Evolutionary conservation across 805 yeast species (phyloP), one percentile per base, ranked within the genome.

Genomic region (Candida broadrunensis): DNA sequence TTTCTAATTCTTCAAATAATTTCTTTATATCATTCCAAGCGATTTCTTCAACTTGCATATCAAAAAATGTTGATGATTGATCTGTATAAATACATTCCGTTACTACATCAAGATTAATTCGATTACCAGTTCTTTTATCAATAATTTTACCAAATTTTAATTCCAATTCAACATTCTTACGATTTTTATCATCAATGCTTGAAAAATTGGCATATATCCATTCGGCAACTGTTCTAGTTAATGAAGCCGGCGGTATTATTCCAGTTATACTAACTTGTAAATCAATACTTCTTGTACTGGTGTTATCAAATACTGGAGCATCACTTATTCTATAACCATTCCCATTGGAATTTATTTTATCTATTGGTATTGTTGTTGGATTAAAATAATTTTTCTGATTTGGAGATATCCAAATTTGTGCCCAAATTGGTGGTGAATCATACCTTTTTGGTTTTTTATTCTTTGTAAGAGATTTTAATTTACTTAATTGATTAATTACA

Each of bases 141-240:
- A 81, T 77, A 20, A 86, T 77, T 15, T 79, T 70, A 4, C 95
- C 95, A 50, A 83, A 77, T 55, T 85, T 85, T 54, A 84, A 67
- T 62, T 86, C 95, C 51, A 86, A 62, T 65, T 86, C 95, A 21
- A 85, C 70, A 45, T 55, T 51, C 51, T 69, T 77, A 17, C 81
- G 70, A 51, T 72, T 75, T 31, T 77, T 77, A 17, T 65, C 67
- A 30, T 79, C 76, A 30, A 87, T 74, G 25, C 86, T 86, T 34
- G 73, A 73, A 35, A 88, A 71, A 47, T 86, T 83, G 15, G 95
- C 89, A 70, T 85, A 89, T 7, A 90, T 73, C 97, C 97, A 90
- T 51, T 84, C 88, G 17, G 93, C 85, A 5, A 90, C 80, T 25
- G 86, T 79, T 54, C 90, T 78, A 5, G 90, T 85, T 43, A 87